Base-by-base conservation (phyloP, 1,284 basidiomycete genomes). In the Leucoagaricus sp. region DNA sequence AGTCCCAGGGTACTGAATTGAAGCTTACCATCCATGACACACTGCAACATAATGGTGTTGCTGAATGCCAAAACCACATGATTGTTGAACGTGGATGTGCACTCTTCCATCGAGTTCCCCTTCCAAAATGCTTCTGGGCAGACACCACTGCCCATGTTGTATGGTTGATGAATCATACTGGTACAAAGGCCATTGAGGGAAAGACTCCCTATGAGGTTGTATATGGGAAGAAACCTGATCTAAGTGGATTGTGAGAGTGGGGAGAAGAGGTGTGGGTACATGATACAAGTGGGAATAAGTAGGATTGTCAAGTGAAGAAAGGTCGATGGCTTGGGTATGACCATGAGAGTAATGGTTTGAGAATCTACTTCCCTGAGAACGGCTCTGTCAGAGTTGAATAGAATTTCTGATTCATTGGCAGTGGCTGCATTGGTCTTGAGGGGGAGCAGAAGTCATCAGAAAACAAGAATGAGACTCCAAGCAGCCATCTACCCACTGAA, bases 111-210 rank as follows among this genome's bases (percentile, higher is more conserved):
- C 63, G 59, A 1, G 64, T 58, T 55, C 29, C 33, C 8, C 42
- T 57, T 8, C 49, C 55, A 10, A 31, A 47, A n/a, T 45, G 5
- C 12, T 25, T 57, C 12, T 57, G 55, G 55, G 41, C 21, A 29
- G 25, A 52, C 2, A 41, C 41, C 17, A 61, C 64, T 0, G 15
- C 40, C 1, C 69, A 76, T 53, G 66, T 64, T 0, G 63, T 70
- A 0, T 80, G 71, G 65, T 42, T 78, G 23, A 65, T 72, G 59
- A 80, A 80, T 57, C 49, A 66, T 3, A 70, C 67, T 1, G 55
- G 66, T 0, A 73, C 68, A 0, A 60, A 62, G 5, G 63, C 65
- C 1, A 61, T 75, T 1, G 57, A 65, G 21, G 55, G 41, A 6
- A 45, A 28, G n/a, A 57, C 49, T 17, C 41, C 48, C 13, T 57